Percentiles rank a stretch among this genome's conserved stretches.
Evolutionary conservation across 2,329 filamentous ascomycete genomes (phyloP).

Genomic region (Cladophialophora immunda): DNA sequence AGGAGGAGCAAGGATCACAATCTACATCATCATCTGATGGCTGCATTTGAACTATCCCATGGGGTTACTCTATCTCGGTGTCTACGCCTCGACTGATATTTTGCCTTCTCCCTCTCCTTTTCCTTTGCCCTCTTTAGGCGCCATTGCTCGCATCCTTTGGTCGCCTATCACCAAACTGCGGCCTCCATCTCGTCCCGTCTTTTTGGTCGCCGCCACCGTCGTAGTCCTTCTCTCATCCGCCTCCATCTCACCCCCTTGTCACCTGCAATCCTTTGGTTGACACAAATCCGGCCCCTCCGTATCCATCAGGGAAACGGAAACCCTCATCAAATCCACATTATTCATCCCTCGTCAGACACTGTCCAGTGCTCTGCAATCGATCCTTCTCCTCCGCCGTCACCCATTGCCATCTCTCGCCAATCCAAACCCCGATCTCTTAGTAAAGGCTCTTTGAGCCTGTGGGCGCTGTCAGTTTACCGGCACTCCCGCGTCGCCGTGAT

Average conservation of each 20-base stretch:
- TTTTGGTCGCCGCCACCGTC: background rate
- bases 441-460: background rate
- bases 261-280: conserved; percentile 5
- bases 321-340: conserved; percentile 9
- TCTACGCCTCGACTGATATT: background rate
- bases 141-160: background rate
- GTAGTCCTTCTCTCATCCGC: background rate
- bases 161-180: conserved; percentile 1
- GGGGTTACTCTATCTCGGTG: no score
- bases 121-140: conserved; percentile 2
- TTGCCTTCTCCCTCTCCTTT: conserved; percentile 1
- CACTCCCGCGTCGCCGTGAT: conserved; percentile 17
- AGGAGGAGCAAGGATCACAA: background rate
- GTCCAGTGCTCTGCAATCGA: background rate
- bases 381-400: background rate
- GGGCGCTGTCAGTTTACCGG: conserved; percentile 12
- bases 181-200: background rate
- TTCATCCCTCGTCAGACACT: conserved; percentile 11
- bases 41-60: background rate
- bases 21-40: conserved; percentile 1
- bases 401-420: conserved; percentile 15
- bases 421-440: conserved; percentile 15
- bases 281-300: conserved; percentile 24
- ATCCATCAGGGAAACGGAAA: conserved; percentile 4
- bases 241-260: conserved; percentile 6